A percentile compares a stretch with the other conserved stretches of the same genome.
These are phyloP conservation scores for Saccharomyces hybrid DNA, from an alignment of 1,139 yeast species.

Conservation along the genomic window DNA sequence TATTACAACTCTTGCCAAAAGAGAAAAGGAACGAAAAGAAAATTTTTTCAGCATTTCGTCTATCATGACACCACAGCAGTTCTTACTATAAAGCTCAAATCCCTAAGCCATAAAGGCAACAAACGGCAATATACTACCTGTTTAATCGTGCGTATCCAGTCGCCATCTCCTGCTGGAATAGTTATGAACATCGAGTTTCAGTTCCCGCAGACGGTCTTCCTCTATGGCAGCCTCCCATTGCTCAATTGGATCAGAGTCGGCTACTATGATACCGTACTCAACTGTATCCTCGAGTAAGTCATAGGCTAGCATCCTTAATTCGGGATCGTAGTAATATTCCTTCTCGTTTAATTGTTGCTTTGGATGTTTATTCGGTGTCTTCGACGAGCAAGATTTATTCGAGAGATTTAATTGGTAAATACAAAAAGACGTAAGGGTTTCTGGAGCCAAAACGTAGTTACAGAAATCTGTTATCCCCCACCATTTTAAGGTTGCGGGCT, in stretches of 20 bases:
- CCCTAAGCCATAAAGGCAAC: background rate
- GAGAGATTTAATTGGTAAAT: constrained; percentile 39
- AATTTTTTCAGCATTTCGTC: background rate
- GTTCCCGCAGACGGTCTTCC: constrained; percentile 5
- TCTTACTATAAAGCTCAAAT: background rate
- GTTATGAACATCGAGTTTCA: background rate
- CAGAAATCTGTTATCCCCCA: constrained; percentile 55
- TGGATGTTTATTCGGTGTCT: constrained; percentile 12
- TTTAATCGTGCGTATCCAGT: background rate
- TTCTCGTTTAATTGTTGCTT: background rate
- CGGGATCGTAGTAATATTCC: background rate
- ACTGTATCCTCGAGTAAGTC: constrained; percentile 40
- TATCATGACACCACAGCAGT: background rate
- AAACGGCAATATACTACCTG: background rate
- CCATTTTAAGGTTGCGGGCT: constrained; percentile 44
- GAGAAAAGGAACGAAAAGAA: background rate
- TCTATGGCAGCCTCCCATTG: constrained; percentile 18
- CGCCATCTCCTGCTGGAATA: background rate
- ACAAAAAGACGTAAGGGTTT: constrained; percentile 46
- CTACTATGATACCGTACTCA: constrained; percentile 44
- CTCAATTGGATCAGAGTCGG: constrained; percentile 27
- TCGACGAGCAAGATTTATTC: background rate
- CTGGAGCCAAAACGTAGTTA: constrained; percentile 57
- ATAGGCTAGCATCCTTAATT: constrained; percentile 38
- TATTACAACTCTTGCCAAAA: background rate